Conservation (phyloP, 2,329 filamentous ascomycete genomes). For the Aphanoascus verrucosus region DNA sequence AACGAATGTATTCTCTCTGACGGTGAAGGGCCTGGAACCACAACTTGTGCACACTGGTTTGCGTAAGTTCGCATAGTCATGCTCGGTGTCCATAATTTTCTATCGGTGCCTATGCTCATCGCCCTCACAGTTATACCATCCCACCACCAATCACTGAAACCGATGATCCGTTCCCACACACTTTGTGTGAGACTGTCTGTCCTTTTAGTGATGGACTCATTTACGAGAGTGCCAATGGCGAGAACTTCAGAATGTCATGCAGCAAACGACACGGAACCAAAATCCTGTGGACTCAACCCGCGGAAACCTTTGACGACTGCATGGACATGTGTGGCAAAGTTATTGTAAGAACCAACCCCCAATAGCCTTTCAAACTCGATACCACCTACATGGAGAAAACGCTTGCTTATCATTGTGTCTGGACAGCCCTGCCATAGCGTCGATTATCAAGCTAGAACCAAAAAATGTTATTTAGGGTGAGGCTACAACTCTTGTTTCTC, state of each 20-base stretch:
- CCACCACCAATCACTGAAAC: not conserved
- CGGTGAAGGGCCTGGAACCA: not conserved
- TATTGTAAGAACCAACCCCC: not conserved
- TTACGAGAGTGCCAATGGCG: slow-evolving; percentile 1
- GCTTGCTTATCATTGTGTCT: not conserved
- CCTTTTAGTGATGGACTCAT: slow-evolving; percentile 3
- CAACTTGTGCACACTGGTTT: slow-evolving; percentile 1
- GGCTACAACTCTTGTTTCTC: not conserved
- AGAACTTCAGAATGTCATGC: slow-evolving; percentile 4
- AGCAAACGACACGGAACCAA: slow-evolving; percentile 5
- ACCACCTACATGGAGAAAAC: not conserved
- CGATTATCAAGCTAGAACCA: slow-evolving; percentile 5
- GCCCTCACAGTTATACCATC: not conserved
- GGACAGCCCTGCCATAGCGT: slow-evolving; percentile 8
- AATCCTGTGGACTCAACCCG: slow-evolving; percentile 1
- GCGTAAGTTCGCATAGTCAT: not conserved
- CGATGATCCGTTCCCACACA: not conserved
- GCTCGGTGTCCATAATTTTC: not conserved
- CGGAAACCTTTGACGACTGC: slow-evolving; percentile 3
- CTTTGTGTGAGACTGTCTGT: slow-evolving; percentile 1
- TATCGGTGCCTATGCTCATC: not conserved
- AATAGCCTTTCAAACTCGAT: not conserved
- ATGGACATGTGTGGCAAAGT: slow-evolving; percentile 4
- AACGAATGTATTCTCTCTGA: slow-evolving; percentile 1
- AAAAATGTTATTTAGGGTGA: slow-evolving; percentile 5